phyloP scores from a whole-genome alignment of 352 stramenopile genomes.

The Phytophthora sp. region DNA sequence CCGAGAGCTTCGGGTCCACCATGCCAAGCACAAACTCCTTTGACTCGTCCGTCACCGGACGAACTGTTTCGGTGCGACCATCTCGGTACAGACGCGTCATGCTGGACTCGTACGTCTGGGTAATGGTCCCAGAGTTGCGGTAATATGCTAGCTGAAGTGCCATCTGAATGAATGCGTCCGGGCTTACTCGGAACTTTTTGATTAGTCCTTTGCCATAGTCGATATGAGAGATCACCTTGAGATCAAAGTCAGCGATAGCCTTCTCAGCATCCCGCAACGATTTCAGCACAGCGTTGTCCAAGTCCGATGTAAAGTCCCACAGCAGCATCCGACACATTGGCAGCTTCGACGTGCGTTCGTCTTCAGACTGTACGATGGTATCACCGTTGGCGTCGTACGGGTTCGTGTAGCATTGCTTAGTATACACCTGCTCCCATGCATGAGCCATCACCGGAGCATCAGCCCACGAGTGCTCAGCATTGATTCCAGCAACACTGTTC shows the following conservation, averaged over 20 bases:
- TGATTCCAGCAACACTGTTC: conserved; percentile 94
- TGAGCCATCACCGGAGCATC: conserved; percentile 90
- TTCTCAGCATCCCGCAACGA: conserved; percentile 55
- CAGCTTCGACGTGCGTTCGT: conserved; percentile 54
- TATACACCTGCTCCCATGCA: conserved; percentile 80
- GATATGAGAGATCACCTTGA: conserved; percentile 89
- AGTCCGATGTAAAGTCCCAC: conserved; percentile 66
- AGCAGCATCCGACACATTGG: conserved; percentile 54
- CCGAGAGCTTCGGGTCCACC: conserved; percentile 67
- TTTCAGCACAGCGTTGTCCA: conserved; percentile 62
- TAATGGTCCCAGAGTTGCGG: conserved; percentile 91
- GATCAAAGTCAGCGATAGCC: conserved; percentile 89
- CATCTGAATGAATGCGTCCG: conserved; percentile 97
- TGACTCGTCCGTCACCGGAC: conserved; percentile 89
- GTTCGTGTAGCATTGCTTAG: conserved; percentile 53
- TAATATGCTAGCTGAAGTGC: conserved; percentile 97
- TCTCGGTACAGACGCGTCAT: conserved; percentile 97
- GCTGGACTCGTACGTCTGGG: conserved; percentile 97
- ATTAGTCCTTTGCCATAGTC: conserved; percentile 90
- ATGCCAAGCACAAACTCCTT: conserved; percentile 92
- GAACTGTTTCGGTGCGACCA: conserved; percentile 94
- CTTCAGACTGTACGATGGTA: conserved; percentile 43
- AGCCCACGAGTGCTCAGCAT: conserved; percentile 95
- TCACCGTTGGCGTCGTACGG: conserved; percentile 70
- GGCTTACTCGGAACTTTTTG: conserved; percentile 94